Conservation (phyloP, 2,329 filamentous ascomycete species). For the Verticillium tricorpus region DNA sequence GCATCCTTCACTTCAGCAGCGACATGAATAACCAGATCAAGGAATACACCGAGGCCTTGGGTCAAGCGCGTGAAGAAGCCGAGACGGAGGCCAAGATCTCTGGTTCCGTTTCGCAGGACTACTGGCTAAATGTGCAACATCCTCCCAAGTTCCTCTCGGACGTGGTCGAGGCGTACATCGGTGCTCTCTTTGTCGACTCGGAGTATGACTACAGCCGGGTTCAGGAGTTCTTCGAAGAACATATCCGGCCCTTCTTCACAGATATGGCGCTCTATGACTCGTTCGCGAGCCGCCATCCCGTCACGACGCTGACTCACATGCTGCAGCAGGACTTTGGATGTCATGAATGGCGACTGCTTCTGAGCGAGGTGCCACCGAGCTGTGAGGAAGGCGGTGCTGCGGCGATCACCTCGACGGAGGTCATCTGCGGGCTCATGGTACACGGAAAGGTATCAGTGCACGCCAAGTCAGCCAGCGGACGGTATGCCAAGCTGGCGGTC, state of each 20-base stretch:
- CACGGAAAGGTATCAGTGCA: conserved; percentile 66
- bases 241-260: conserved; percentile 73
- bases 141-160: conserved; percentile 78
- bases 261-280: conserved; percentile 86
- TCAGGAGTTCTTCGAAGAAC: conserved; percentile 68
- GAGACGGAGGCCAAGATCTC: conserved; percentile 25
- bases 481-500: conserved; percentile 68
- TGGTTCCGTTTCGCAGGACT: conserved; percentile 50
- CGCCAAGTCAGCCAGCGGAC: conserved; percentile 55
- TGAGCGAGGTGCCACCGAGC: conserved; percentile 40
- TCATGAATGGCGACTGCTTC: conserved; percentile 48
- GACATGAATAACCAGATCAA: conserved; percentile 39
- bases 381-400: conserved; percentile 35
- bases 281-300: conserved; percentile 82
- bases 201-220: conserved; percentile 72
- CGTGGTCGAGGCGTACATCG: conserved; percentile 82
- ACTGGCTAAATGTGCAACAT: conserved; percentile 60
- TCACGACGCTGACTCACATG: conserved; percentile 64
- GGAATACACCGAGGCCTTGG: conserved; percentile 55
- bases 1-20: conserved; percentile 56
- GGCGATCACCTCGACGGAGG: conserved; percentile 39
- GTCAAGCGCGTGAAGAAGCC: conserved; percentile 39
- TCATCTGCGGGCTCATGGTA: conserved; percentile 71
- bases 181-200: conserved; percentile 88
- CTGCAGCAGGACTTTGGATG: conserved; percentile 66